Base-by-base conservation (phyloP, 352 stramenopile genomes). In the Thalassiosira mediterranea region DNA sequence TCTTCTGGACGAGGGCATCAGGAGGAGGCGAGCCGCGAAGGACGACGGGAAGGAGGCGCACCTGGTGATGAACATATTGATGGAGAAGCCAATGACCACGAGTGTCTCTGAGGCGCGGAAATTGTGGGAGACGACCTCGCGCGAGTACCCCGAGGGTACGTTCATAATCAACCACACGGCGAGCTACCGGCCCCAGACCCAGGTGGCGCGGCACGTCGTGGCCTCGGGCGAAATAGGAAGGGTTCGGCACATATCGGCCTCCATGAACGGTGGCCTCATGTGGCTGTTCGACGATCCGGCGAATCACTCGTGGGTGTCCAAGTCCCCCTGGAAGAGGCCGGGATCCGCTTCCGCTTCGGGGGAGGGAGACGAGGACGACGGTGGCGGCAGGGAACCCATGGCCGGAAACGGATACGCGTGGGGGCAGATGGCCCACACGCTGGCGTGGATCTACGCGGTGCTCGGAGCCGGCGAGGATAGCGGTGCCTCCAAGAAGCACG, bases 71-170 rank as follows among this genome's bases (percentile, higher is more conserved):
- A 42, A 71, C 73, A 77, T 84, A 21, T 60, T 84, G n/a, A 81
- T 80, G 69, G 76, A 84, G 40, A 84, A 84, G 26, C 76, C 76
- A n/a, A 80, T 84, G 76, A 81, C 69, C 29, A 81, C 69, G 7
- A 40, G 38, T 64, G 69, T 83, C 1, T 29, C 53, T 2, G 76
- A 81, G 47, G 76, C 76, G 11, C 44, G 40, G 11, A 38, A 25
- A 13, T 29, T 84, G 40, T 72, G 51, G 53, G 44, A 57, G n/a
- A 68, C 52, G 76, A 76, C 54, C 37, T 4, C 37, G 5, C 51
- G 52, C 13, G 10, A 34, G 23, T 74, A 79, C 53, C 42, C 62
- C 11, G 54, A 79, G 47, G 70, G 70, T 17, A 49, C 59, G 58
- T 84, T 84, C 56, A 25, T 79, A 3, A 77, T 84, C 21, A 84